Evolutionary conservation across 306 rosid genomes (phyloP).

Genomic region (Rosa rugosa): DNA sequence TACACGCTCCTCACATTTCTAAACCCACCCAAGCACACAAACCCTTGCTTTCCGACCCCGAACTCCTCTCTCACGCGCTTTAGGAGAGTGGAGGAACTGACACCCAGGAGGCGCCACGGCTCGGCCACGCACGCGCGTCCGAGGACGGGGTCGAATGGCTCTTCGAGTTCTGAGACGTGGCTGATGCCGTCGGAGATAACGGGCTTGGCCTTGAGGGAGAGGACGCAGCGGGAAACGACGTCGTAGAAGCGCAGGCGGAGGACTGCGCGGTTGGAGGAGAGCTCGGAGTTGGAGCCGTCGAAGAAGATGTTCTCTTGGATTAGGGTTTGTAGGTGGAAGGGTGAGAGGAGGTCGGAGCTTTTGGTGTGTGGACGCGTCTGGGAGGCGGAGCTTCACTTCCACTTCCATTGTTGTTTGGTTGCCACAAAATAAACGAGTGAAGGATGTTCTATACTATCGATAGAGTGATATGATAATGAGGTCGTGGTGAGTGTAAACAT

Average conservation of each 20-base stretch:
- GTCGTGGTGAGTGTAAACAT: not conserved
- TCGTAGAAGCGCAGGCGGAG: constrained; percentile 58
- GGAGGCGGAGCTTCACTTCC: constrained; percentile 58
- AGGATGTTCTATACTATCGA: not conserved
- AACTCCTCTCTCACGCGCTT: constrained; percentile 41
- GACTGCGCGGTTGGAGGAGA: constrained; percentile 52
- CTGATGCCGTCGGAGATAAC: constrained; percentile 44
- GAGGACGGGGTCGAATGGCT: constrained; percentile 42
- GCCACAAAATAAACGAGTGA: constrained; percentile 5
- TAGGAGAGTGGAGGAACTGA: constrained; percentile 32
- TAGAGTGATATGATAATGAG: not conserved
- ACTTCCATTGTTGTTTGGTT: constrained; percentile 40
- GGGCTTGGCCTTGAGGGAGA: constrained; percentile 55
- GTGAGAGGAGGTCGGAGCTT: constrained; percentile 48
- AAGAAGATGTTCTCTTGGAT: constrained; percentile 64
- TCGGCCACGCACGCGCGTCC: constrained; percentile 53
- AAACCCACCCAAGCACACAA: constrained; percentile 60
- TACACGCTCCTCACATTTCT: constrained; percentile 55
- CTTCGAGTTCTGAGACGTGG: constrained; percentile 52
- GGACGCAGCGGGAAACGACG: constrained; percentile 27
- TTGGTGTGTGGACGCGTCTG: constrained; percentile 49
- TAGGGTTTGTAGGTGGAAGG: constrained; percentile 47
- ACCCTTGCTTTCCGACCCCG: constrained; percentile 22
- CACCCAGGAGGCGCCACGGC: constrained; percentile 49
- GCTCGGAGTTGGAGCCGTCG: constrained; percentile 51